Conservation (phyloP, 257 asterid species). For the Penstemon eatonii region DNA sequence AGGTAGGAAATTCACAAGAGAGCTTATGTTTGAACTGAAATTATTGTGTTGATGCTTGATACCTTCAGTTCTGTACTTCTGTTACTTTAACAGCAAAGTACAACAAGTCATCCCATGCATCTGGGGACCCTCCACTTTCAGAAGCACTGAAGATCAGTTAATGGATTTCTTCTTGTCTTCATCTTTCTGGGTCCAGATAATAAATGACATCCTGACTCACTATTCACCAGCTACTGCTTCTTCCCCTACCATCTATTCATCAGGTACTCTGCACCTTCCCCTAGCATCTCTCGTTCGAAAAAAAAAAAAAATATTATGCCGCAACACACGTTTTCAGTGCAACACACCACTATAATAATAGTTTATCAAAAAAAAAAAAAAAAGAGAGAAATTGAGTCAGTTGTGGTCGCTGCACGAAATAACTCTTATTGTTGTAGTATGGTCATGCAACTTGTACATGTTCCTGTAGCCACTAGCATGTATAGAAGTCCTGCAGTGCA, state of each 20-base stretch:
- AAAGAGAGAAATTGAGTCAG: no score
- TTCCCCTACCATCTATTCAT: no score
- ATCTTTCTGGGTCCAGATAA: constrained; percentile 8
- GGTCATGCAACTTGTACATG: constrained; percentile 7
- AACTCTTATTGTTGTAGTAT: neutral
- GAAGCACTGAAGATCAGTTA: constrained; percentile 21
- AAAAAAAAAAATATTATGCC: no score
- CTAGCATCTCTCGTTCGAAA: neutral
- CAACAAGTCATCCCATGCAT: constrained; percentile 6
- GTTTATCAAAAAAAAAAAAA: no score
- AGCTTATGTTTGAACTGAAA: no score
- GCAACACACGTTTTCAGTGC: no score
- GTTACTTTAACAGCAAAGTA: neutral
- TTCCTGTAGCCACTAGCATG: neutral
- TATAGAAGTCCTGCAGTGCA: neutral
- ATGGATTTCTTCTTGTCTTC: neutral
- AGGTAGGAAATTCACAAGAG: no score
- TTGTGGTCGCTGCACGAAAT: no score
- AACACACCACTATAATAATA: no score
- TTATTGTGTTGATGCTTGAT: no score
- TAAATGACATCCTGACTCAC: neutral
- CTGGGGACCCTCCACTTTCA: constrained; percentile 31
- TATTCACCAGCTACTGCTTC: no score
- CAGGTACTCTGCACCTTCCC: neutral
- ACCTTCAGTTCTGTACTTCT: no score